Evolutionary conservation across 2,329 filamentous ascomycete species (phyloP).

Genomic region (Curvularia sp.): DNA sequence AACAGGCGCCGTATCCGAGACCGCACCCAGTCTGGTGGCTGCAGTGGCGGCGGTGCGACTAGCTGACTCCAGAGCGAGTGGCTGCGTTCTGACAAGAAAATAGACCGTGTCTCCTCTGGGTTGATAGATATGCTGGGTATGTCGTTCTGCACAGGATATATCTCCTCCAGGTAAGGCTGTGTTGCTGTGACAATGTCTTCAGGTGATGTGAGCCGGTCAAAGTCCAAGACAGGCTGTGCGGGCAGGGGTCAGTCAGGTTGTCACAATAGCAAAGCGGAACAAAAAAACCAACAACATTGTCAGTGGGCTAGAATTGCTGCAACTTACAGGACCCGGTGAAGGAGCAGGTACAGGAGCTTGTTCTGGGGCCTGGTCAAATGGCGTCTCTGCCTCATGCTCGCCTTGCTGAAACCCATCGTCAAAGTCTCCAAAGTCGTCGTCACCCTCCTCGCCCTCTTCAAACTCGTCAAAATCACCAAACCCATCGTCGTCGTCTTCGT

Average conservation of each 20-base stretch:
- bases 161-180: conserved; percentile 68
- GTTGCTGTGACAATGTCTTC: conserved; percentile 67
- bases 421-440: conserved; percentile 59
- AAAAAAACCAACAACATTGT: conserved; percentile 48
- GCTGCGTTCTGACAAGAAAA: conserved; percentile 79
- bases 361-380: conserved; percentile 50
- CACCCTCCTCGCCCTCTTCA: conserved; percentile 57
- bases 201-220: conserved; percentile 64
- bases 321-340: conserved; percentile 59
- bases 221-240: conserved; percentile 70
- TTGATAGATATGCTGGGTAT: conserved; percentile 54
- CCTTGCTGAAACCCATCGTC: conserved; percentile 56
- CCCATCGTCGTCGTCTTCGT: conserved; percentile 53
- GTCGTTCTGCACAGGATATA: conserved; percentile 59
- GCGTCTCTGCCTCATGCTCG: conserved; percentile 47
- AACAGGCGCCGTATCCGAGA: conserved; percentile 94
- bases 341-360: conserved; percentile 51
- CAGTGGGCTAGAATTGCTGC: conserved; percentile 43
- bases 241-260: conserved; percentile 38
- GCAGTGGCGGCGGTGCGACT: conserved; percentile 89
- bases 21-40: conserved; percentile 97
- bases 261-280: conserved; percentile 32
- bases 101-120: conserved; percentile 38
- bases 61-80: conserved; percentile 96
- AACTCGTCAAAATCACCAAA: conserved; percentile 70